These are phyloP conservation scores for Ogataea nonfermentans DNA, from an alignment of 805 yeast species.

Conservation along the genomic window DNA sequence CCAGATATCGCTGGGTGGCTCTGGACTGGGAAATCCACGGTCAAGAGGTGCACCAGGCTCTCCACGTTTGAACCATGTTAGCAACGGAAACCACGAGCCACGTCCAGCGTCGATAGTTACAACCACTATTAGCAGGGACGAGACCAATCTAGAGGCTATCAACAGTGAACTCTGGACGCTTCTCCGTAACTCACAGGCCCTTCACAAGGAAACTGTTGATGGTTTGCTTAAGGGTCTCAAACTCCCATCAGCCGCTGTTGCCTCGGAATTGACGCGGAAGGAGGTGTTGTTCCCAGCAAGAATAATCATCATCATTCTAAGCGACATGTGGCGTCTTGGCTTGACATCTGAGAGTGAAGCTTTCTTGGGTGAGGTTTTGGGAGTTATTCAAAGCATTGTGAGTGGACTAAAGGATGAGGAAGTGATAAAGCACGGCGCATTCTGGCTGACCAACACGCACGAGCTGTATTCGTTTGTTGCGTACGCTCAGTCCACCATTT, in stretches of 20 bases:
- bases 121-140: slow-evolving; percentile 44
- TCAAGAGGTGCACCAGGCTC: slow-evolving; percentile 29
- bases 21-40: slow-evolving; percentile 16
- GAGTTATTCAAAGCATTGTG: slow-evolving; percentile 83
- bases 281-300: slow-evolving; percentile 96
- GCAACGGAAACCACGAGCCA: slow-evolving; percentile 40
- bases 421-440: slow-evolving; percentile 87
- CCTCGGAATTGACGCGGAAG: slow-evolving; percentile 77
- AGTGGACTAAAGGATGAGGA: slow-evolving; percentile 80
- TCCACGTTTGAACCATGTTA: slow-evolving; percentile 17
- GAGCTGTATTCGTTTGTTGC: slow-evolving; percentile 93
- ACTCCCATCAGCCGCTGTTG: slow-evolving; percentile 83
- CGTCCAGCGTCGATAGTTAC: slow-evolving; percentile 65
- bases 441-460: slow-evolving; percentile 96
- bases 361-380: slow-evolving; percentile 83
- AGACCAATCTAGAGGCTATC: slow-evolving; percentile 60
- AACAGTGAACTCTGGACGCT: slow-evolving; percentile 72
- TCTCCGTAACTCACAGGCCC: slow-evolving; percentile 64
- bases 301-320: slow-evolving; percentile 83
- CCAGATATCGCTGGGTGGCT: slow-evolving; percentile 25
- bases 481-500: slow-evolving; percentile 88
- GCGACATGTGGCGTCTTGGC: slow-evolving; percentile 98
- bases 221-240: slow-evolving; percentile 82
- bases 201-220: slow-evolving; percentile 82
- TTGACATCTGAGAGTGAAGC: slow-evolving; percentile 88